A percentile compares a stretch with the other conserved stretches of the same genome.
Evolutionary conservation across 2,329 filamentous ascomycete genomes (phyloP).

Genomic region (Penicillium sp.): DNA sequence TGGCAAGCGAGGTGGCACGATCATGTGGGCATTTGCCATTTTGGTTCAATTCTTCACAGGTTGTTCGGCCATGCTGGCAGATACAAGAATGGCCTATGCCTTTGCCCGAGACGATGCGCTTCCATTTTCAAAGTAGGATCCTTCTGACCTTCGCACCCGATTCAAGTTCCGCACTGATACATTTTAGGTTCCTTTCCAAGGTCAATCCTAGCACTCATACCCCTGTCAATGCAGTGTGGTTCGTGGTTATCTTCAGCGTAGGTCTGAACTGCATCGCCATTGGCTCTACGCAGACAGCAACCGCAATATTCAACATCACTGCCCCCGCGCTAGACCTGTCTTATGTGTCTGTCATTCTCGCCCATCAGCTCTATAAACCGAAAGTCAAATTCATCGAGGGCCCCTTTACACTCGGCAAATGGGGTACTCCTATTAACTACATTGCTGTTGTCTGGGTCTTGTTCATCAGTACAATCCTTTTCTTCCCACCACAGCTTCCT

Average conservation of each 20-base stretch:
- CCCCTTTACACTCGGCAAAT: slow-evolving; percentile 50
- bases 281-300: slow-evolving; percentile 38
- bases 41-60: slow-evolving; percentile 59
- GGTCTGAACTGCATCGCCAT: slow-evolving; percentile 44
- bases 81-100: slow-evolving; percentile 55
- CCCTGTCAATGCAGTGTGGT: slow-evolving; percentile 56
- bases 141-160: neutral
- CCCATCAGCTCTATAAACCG: slow-evolving; percentile 47
- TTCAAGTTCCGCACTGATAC: neutral
- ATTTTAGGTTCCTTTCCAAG: slow-evolving; percentile 43
- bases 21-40: slow-evolving; percentile 56
- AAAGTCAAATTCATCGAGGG: slow-evolving; percentile 49
- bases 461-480: slow-evolving; percentile 55
- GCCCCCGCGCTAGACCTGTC: slow-evolving; percentile 46
- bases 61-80: slow-evolving; percentile 55
- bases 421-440: slow-evolving; percentile 48
- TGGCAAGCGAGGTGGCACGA: slow-evolving; percentile 47
- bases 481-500: slow-evolving; percentile 44
- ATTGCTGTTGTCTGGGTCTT: slow-evolving; percentile 53
- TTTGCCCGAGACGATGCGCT: slow-evolving; percentile 53
- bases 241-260: slow-evolving; percentile 51
- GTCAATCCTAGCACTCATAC: slow-evolving; percentile 50
- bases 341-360: slow-evolving; percentile 54
- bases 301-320: slow-evolving; percentile 47
- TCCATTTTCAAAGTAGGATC: slow-evolving; percentile 48